Base-by-base conservation (phyloP, 192 early-diverging fungal genomes). In the Powellomyces hirtus region DNA sequence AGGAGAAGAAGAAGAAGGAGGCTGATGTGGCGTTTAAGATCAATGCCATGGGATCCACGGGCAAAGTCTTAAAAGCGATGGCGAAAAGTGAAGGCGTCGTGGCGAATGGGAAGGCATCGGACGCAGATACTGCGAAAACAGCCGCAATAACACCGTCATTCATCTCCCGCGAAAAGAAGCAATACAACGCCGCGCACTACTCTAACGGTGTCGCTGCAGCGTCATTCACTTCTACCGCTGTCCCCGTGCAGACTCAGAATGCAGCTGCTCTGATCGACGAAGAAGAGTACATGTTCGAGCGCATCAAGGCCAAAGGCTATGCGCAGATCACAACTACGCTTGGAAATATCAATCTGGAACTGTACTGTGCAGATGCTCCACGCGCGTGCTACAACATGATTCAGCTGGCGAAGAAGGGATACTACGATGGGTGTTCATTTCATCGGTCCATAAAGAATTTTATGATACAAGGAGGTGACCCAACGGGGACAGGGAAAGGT, bases 341-440 rank as follows among this genome's bases (percentile, higher is more conserved):
- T 57, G 93, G 93, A 31, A 83, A 91, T 29, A 62, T 95, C 50
- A 89, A 91, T 67, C 70, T 95, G 29, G 92, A 95, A 65, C 72
- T 95, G 44, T 90, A 81, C 59, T 92, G 91, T 59, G 84, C 84
- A 34, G 88, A 89, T 75, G 84, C 91, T 2, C 97, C 97, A 14
- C 79, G 88, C 5, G 87, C 97, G 2, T 95, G 93, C 66, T 90
- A 92, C 75, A 99, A 99, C 73, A 94, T 99, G 70, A 84, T 96
- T 42, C 83, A 87, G 83, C 78, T 98, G 33, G 87, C 90, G 1
- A 93, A 92, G 74, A 72, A 79, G 34, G 81, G 75, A 2, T 94
- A 95, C 66, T 97, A 95, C 69, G 84, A 96, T 68, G 74, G 80
- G 31, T 92, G 91, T 10, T 87, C 92, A 11, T 96, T 98, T 58